phyloP scores from a whole-genome alignment of 1,139 yeast genomes.

The Blastobotrys persicus region DNA sequence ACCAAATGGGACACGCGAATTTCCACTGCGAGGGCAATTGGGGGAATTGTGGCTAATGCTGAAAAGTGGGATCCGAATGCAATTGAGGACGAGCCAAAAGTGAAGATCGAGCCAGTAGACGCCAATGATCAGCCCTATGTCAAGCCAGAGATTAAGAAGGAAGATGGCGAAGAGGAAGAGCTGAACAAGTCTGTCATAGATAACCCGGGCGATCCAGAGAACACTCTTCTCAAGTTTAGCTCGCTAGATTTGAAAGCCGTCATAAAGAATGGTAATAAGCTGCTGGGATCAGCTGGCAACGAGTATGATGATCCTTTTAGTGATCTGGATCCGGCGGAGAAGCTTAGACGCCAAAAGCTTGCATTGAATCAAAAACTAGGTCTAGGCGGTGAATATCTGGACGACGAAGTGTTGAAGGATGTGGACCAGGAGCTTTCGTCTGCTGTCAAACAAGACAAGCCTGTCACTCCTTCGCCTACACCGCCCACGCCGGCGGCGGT shows the following conservation, averaged over 20 bases:
- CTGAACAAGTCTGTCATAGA: conserved; percentile 39
- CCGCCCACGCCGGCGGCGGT: conserved; percentile 20
- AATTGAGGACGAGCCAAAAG: conserved; percentile 24
- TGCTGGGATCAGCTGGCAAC: conserved; percentile 66
- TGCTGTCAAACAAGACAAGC: conserved; percentile 16
- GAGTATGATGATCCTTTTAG: conserved; percentile 43
- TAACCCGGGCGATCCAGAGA: conserved; percentile 18
- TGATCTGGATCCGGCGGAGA: conserved; percentile 41
- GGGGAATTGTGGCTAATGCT: conserved; percentile 83
- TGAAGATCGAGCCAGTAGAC: conserved; percentile 19
- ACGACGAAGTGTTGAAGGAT: conserved; percentile 39
- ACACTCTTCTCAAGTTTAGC: conserved; percentile 46
- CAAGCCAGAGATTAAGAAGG: conserved; percentile 21
- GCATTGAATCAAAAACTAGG: conserved; percentile 43
- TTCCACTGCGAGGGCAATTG: conserved; percentile 92
- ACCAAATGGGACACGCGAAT: conserved; percentile 95
- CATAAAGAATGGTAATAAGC: conserved; percentile 63
- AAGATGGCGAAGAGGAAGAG: conserved; percentile 31
- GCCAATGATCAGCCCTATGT: conserved; percentile 7
- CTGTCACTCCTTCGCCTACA: conserved; percentile 23
- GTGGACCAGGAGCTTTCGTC: conserved; percentile 26
- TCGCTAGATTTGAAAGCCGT: conserved; percentile 65
- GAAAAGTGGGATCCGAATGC: conserved; percentile 82
- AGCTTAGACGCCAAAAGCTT: conserved; percentile 41
- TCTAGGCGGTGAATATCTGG: conserved; percentile 43